Conservation (phyloP, 768 basidiomycete species). For the Psilocybe cubensis region DNA sequence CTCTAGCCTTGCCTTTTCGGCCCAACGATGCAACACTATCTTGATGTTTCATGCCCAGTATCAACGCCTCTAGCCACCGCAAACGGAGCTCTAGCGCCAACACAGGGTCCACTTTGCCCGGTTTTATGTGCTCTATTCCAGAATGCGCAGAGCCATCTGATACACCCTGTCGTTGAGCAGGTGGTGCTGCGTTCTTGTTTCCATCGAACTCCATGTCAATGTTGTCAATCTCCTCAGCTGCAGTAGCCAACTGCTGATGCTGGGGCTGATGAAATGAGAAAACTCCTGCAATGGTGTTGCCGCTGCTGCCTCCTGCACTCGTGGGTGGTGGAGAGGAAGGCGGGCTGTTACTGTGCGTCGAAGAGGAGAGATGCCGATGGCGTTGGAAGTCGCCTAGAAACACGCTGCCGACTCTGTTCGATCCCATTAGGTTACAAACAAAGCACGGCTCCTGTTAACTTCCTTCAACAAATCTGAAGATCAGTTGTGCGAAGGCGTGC, state of each 20-base stretch:
- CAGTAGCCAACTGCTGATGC: slow-evolving; percentile 22
- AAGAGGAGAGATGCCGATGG: slow-evolving; percentile 61
- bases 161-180: not conserved
- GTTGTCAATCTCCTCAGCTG: slow-evolving; percentile 17
- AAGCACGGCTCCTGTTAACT: not conserved
- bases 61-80: slow-evolving; percentile 79
- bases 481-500: no score
- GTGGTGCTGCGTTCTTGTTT: not conserved
- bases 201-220: slow-evolving; percentile 21
- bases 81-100: slow-evolving; percentile 77
- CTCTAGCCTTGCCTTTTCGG: slow-evolving; percentile 42
- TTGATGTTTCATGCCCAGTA: slow-evolving; percentile 59
- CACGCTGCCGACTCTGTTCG: slow-evolving; percentile 64
- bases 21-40: slow-evolving; percentile 3
- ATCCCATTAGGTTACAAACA: slow-evolving; percentile 12
- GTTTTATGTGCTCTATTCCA: slow-evolving; percentile 12
- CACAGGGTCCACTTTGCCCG: slow-evolving; percentile 56
- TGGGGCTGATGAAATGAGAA: slow-evolving; percentile 30
- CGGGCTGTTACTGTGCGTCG: slow-evolving; percentile 45
- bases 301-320: slow-evolving; percentile 29
- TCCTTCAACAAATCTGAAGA: not conserved
- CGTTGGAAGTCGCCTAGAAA: slow-evolving; percentile 81
- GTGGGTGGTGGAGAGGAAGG: slow-evolving; percentile 46
- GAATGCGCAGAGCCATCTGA: not conserved
- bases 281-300: slow-evolving; percentile 34